Percentiles rank a stretch among this genome's conserved stretches.
Conservation (phyloP, 163 green algal species). For the Scenedesmus sp. region DNA sequence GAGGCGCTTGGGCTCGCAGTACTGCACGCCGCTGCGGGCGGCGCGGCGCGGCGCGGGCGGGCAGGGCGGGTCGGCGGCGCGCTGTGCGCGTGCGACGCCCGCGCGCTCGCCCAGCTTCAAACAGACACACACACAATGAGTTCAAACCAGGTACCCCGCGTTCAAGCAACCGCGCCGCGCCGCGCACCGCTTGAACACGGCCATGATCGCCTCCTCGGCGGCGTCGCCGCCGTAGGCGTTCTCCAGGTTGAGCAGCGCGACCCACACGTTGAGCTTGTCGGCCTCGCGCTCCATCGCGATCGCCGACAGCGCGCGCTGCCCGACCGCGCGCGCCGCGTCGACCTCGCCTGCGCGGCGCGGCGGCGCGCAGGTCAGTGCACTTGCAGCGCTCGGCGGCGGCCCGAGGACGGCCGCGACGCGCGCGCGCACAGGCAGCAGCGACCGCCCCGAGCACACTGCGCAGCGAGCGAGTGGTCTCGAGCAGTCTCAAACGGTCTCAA, state of each 20-base stretch:
- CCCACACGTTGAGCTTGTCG: constrained; percentile 97
- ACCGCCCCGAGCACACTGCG: too few relatives aligned
- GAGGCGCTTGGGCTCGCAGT: constrained; percentile 89
- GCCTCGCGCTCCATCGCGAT: constrained; percentile 85
- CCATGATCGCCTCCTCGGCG: constrained; percentile 77
- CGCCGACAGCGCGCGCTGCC: constrained; percentile 84
- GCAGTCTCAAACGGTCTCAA: constrained; percentile 3
- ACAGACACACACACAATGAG: too few relatives aligned
- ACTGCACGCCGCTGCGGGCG: constrained; percentile 64
- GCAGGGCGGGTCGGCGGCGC: too few relatives aligned
- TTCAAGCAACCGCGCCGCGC: background rate
- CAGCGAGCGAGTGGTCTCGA: too few relatives aligned
- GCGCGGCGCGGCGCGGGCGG: background rate
- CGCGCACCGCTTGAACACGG: constrained; percentile 72
- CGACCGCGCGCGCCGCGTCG: constrained; percentile 69
- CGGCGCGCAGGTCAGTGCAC: too few relatives aligned
- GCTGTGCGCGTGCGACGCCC: too few relatives aligned
- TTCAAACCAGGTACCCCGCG: background rate
- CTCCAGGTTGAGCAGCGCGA: constrained; percentile 96
- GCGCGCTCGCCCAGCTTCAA: too few relatives aligned
- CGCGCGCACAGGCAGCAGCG: too few relatives aligned
- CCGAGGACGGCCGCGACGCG: too few relatives aligned
- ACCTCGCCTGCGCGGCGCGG: constrained; percentile 19
- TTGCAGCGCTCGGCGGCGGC: too few relatives aligned
- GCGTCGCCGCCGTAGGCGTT: constrained; percentile 77